Evolutionary conservation across 139 green algal species (phyloP).

Genomic region (Pleodorina starrii): DNA sequence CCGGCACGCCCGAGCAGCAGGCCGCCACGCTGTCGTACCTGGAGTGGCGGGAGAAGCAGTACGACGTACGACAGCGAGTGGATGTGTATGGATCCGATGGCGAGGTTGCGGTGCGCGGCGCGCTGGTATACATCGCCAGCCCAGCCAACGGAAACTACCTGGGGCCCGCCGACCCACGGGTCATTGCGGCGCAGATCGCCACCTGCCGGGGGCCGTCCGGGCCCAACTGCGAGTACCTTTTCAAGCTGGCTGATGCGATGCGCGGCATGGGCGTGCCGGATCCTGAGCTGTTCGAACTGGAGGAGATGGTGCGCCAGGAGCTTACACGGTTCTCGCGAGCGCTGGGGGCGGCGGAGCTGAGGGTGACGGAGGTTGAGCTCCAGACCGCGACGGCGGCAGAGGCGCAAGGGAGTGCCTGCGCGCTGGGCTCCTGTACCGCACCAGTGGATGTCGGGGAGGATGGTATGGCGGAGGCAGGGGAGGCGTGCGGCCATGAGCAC

Average conservation of each 20-base stretch:
- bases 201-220: conserved; percentile 70
- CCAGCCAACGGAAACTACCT: conserved; percentile 78
- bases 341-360: no score
- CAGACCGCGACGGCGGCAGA: no score
- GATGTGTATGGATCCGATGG: conserved; percentile 56
- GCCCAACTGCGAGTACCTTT: conserved; percentile 84
- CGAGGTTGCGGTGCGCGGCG: conserved; percentile 8
- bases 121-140: conserved; percentile 73
- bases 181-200: conserved; percentile 75
- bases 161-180: conserved; percentile 62
- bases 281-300: conserved; percentile 31
- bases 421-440: no score
- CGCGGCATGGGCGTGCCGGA: conserved; percentile 31
- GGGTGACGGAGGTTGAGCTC: no score
- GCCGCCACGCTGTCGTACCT: conserved; percentile 73
- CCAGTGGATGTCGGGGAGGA: no score
- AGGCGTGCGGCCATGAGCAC: no score
- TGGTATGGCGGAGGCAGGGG: no score
- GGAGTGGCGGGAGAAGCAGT: conserved; percentile 90
- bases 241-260: conserved; percentile 71
- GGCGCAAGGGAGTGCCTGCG: no score
- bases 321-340: no score
- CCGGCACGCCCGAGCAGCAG: conserved; percentile 65
- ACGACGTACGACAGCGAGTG: conserved; percentile 73
- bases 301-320: conserved; percentile 21